Evolutionary conservation across 345 rosid genomes (phyloP), one percentile per base, ranked within the genome.

Genomic region (Schrenkiella parvula): DNA sequence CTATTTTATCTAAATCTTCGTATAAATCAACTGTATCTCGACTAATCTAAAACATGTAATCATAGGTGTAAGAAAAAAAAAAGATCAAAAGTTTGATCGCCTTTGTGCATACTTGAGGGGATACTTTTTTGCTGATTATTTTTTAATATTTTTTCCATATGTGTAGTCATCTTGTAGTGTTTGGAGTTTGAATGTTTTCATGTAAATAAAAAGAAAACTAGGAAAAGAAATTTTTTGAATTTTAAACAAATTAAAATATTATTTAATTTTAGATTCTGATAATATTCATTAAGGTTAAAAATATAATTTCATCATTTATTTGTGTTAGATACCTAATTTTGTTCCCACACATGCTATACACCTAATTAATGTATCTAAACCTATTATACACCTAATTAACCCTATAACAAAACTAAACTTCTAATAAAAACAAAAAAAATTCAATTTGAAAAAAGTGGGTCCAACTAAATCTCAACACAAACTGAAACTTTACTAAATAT

Each of bases 21-120:
- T 76, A 76, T 47, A 76, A 76, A 76, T 76, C 75, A 46, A 70
- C 71, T 47, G 55, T 76, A n/a, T 76, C 75, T 0, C 66, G 61
- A 70, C 23, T 76, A 76, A 64, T 54, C 5, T 76, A 76, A 42
- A 63, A 46, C 34, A 46, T 54, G 70, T 38, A 14, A 32, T 37
- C 51, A 37, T 54, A 75, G 43, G 18, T 42, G 52, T n/a, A 56
- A 44, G 59, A 32, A 34, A 55, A 14, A 26, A 28, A 29, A 38
- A 48, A 48, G n/a, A 17, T 28, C 23, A 53, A 38, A 68, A 52
- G 18, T 42, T 25, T 53, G 37, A 22, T 14, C 38, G 22, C 32
- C 37, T 66, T 74, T 74, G 73, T 75, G 70, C 69, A 75, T 59
- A 68, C 57, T 68, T 32, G 5, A 35, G 8, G 61, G 51, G 64